Evolutionary conservation across 805 yeast genomes (phyloP).

Genomic region (Candida caryicola): DNA sequence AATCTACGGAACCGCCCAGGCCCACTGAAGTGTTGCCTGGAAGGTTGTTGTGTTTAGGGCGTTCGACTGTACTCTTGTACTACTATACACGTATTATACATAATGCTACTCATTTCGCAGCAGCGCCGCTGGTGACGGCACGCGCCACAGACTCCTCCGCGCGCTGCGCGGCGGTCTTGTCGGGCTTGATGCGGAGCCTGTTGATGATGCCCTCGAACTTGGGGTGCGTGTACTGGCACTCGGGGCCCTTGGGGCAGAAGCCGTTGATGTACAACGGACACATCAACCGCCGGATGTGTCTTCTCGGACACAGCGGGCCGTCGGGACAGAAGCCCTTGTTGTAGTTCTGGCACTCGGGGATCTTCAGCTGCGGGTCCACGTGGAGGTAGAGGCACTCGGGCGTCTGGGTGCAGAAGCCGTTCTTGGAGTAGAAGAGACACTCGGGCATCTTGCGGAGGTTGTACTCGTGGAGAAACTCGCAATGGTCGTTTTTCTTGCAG

Average conservation of each 20-base stretch:
- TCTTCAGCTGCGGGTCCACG: conserved; percentile 81
- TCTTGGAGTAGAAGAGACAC: conserved; percentile 80
- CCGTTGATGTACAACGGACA: conserved; percentile 86
- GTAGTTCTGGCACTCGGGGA: conserved; percentile 85
- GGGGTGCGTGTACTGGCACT: conserved; percentile 82
- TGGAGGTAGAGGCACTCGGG: conserved; percentile 94
- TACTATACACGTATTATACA: no score
- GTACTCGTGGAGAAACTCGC: conserved; percentile 95
- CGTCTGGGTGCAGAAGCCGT: conserved; percentile 84
- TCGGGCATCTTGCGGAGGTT: conserved; percentile 95
- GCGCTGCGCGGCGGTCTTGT: conserved; percentile 29
- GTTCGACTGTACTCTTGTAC: no score
- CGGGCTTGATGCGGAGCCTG: conserved; percentile 43
- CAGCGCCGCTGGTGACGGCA: no score
- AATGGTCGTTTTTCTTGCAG: conserved; percentile 93
- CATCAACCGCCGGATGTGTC: conserved; percentile 72
- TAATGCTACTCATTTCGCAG: no score
- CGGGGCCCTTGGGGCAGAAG: conserved; percentile 36
- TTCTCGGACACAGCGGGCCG: conserved; percentile 80
- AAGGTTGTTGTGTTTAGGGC: no score
- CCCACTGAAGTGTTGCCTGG: no score
- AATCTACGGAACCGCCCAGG: neutral
- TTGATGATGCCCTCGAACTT: conserved; percentile 51
- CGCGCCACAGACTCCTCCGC: no score
- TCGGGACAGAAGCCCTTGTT: conserved; percentile 87